phyloP scores from a whole-genome alignment of 2,329 filamentous ascomycete genomes.

The Penicillium sp. region DNA sequence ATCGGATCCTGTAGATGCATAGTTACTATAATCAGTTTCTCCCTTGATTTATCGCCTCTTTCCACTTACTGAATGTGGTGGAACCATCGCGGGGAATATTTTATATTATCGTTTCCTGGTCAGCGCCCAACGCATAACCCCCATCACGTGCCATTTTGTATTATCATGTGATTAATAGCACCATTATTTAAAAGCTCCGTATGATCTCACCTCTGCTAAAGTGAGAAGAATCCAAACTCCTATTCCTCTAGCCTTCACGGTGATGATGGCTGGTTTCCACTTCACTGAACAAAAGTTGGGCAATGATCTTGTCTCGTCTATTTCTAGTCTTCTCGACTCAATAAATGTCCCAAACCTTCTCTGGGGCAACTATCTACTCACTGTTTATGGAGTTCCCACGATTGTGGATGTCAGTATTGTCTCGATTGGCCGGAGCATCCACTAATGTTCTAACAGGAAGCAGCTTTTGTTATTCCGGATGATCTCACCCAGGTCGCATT shows the following conservation, averaged over 20 bases:
- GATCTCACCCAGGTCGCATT: background rate
- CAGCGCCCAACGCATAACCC: too few species aligned
- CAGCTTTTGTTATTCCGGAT: background rate
- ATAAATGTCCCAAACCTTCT: constrained; percentile 25
- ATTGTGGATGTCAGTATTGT: constrained; percentile 19
- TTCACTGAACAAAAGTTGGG: background rate
- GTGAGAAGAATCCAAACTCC: background rate
- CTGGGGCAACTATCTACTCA: constrained; percentile 31
- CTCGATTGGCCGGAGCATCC: background rate
- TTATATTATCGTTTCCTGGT: too few species aligned
- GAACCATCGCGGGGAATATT: too few species aligned
- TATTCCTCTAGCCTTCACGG: background rate
- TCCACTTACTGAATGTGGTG: too few species aligned
- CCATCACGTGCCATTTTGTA: too few species aligned
- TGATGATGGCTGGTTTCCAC: background rate
- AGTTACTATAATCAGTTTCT: too few species aligned
- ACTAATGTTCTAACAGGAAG: background rate
- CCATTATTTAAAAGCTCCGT: background rate
- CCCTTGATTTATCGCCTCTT: too few species aligned
- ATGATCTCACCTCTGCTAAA: background rate
- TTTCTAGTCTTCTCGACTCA: constrained; percentile 20
- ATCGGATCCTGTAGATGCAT: too few species aligned
- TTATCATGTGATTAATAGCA: background rate
- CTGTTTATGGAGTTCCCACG: constrained; percentile 29
- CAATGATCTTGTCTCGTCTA: constrained; percentile 18